Percentiles rank a stretch among this genome's conserved stretches.
Conservation (phyloP, 352 stramenopile genomes). For the Phytophthora fragariaefolia region DNA sequence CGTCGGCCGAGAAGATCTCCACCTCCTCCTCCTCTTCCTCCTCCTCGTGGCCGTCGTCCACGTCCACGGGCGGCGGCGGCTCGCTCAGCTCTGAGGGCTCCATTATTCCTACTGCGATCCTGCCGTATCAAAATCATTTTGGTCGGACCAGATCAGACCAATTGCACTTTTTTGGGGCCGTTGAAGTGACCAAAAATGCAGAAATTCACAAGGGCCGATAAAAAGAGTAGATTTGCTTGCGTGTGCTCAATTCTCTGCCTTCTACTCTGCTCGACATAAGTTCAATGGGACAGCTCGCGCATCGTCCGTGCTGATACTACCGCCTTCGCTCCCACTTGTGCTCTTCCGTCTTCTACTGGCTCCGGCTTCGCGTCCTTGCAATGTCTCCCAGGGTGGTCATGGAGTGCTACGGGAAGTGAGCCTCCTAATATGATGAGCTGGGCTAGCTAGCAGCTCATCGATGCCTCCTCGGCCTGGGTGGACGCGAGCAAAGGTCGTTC, state of each 20-base stretch:
- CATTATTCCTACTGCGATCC: slow-evolving; percentile 10
- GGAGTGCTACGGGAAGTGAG: not conserved
- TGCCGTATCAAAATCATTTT: not conserved
- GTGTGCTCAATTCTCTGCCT: not conserved
- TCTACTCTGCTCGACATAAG: not conserved
- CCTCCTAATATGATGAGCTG: slow-evolving; percentile 17
- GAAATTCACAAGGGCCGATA: not conserved
- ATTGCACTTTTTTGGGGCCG: not conserved
- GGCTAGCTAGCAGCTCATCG: slow-evolving; percentile 6
- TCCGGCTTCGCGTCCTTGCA: not conserved
- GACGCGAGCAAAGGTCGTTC: not conserved
- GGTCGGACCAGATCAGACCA: not conserved
- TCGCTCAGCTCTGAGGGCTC: slow-evolving; percentile 14
- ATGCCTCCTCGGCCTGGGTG: not conserved
- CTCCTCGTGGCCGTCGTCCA: slow-evolving; percentile 24
- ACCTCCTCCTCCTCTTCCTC: slow-evolving; percentile 37
- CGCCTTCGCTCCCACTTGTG: not conserved
- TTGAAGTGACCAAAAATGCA: slow-evolving; percentile 3
- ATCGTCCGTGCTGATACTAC: not conserved
- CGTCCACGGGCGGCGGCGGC: slow-evolving; percentile 1
- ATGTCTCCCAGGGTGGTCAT: no score
- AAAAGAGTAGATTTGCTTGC: not conserved
- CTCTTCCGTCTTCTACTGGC: no score
- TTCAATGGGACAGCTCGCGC: not conserved
- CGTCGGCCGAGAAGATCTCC: slow-evolving; percentile 25